Percentiles rank a stretch among this genome's conserved stretches.
phyloP scores from a whole-genome alignment of 371 early-diverging fungal species.

The Lichtheimia ornata region DNA sequence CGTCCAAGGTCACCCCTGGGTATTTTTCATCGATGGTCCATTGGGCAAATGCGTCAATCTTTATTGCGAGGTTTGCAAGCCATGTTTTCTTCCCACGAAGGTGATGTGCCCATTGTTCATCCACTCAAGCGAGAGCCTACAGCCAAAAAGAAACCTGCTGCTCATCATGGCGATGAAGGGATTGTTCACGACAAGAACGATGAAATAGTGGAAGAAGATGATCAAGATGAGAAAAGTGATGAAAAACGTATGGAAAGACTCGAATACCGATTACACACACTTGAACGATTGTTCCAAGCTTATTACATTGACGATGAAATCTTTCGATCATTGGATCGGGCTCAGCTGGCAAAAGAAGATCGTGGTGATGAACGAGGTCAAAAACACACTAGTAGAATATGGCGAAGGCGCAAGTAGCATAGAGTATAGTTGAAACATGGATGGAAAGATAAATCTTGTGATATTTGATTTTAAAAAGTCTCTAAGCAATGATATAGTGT shows the following conservation, averaged over 20 bases:
- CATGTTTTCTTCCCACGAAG: slow-evolving; percentile 16
- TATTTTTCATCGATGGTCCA: slow-evolving; percentile 14
- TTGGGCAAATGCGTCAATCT: slow-evolving; percentile 22
- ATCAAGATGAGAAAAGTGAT: not conserved
- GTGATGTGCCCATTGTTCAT: slow-evolving; percentile 34
- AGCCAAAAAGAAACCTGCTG: slow-evolving; percentile 2
- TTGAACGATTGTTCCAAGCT: slow-evolving; percentile 37
- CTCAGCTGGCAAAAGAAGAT: not conserved
- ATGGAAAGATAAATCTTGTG: too few species aligned
- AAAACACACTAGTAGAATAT: too few species aligned
- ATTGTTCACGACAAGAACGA: not conserved
- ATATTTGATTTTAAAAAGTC: too few species aligned
- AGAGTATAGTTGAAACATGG: too few species aligned
- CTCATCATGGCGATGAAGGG: not conserved
- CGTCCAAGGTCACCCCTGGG: slow-evolving; percentile 36
- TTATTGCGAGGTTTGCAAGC: slow-evolving; percentile 23
- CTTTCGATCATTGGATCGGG: slow-evolving; percentile 29
- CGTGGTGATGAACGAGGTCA: not conserved
- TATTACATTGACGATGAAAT: slow-evolving; percentile 43
- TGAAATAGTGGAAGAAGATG: slow-evolving; percentile 14
- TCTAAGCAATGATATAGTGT: too few species aligned
- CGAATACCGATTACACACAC: slow-evolving; percentile 33
- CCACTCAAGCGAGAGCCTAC: slow-evolving; percentile 14
- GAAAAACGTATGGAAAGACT: slow-evolving; percentile 22
- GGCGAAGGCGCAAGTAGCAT: too few species aligned